Conservation (phyloP, 2,329 filamentous ascomycete genomes). For the Tolypocladium inflatum region DNA sequence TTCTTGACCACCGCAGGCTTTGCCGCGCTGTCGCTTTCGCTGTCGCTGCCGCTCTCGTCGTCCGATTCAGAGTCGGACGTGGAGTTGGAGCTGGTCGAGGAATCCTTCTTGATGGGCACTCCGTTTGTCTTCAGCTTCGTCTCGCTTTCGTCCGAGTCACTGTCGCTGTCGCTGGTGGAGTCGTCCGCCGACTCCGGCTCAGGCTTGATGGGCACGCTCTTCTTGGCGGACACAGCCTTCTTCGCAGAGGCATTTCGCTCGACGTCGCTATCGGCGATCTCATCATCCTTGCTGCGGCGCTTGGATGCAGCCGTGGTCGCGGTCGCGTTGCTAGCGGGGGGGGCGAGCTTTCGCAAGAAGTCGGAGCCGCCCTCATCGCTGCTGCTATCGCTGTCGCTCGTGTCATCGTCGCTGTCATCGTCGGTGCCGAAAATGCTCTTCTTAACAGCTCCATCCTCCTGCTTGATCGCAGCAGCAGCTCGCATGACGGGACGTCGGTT, state of each 20-base stretch:
- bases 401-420: constrained; percentile 18
- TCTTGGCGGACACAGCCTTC: constrained; percentile 1
- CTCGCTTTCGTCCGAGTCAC: constrained; percentile 14
- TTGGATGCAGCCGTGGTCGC: constrained; percentile 10
- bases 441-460: constrained; percentile 11
- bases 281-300: constrained; percentile 22
- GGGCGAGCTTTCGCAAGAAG: constrained; percentile 23
- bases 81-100: constrained; percentile 10
- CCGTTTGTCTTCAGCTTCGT: constrained; percentile 7
- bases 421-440: constrained; percentile 18
- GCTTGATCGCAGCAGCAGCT: constrained; percentile 19
- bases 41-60: constrained; percentile 17
- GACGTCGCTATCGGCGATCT: constrained; percentile 33
- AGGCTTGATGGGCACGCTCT: constrained; percentile 5
- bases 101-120: not conserved
- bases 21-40: constrained; percentile 13
- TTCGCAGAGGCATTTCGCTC: constrained; percentile 18
- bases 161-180: constrained; percentile 19
- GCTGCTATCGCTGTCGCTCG: constrained; percentile 23
- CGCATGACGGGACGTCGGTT: constrained; percentile 17
- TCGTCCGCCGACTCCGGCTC: constrained; percentile 11
- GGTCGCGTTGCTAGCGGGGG: constrained; percentile 5
- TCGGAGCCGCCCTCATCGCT: constrained; percentile 20
- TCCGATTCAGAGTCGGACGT: constrained; percentile 14
- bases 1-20: constrained; percentile 8